These are phyloP conservation scores for Camelina hispida DNA, from an alignment of 345 rosid genomes.

Conservation along the genomic window DNA sequence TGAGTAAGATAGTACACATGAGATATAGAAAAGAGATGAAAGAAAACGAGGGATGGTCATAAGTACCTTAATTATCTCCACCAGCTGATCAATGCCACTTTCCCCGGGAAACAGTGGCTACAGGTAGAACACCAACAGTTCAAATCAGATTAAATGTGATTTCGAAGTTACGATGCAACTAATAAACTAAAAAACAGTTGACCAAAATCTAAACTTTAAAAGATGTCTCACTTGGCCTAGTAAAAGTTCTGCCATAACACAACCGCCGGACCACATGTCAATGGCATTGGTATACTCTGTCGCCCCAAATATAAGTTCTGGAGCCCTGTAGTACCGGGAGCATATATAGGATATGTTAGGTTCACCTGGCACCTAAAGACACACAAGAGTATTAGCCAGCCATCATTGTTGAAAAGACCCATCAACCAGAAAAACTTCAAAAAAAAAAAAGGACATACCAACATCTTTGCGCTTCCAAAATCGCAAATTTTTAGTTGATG, in stretches of 20 bases:
- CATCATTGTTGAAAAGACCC: constrained; percentile 21
- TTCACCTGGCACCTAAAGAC: constrained; percentile 88
- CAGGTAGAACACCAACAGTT: constrained; percentile 38
- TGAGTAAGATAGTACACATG: constrained; percentile 7
- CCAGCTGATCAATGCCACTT: constrained; percentile 96
- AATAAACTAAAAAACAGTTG: neutral
- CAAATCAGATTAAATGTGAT: constrained; percentile 9
- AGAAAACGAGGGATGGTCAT: constrained; percentile 2
- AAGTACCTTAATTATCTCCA: constrained; percentile 93
- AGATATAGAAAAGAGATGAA: neutral
- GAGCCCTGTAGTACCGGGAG: constrained; percentile 97
- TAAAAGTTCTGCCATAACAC: constrained; percentile 95
- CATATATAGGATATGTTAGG: constrained; percentile 97
- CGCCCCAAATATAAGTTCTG: constrained; percentile 98
- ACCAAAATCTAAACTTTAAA: neutral
- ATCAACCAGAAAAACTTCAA: constrained; percentile 9
- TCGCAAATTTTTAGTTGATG: constrained; percentile 95
- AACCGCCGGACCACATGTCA: constrained; percentile 98
- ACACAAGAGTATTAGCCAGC: constrained; percentile 25
- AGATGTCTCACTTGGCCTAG: constrained; percentile 81
- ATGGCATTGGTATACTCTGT: constrained; percentile 94
- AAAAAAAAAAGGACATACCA: constrained; percentile 60
- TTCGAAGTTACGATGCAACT: neutral
- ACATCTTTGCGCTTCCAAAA: constrained; percentile 98
- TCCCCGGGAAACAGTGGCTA: constrained; percentile 98